Conservation (phyloP, 331 rosid genomes). For the Prunus yedoensis region DNA sequence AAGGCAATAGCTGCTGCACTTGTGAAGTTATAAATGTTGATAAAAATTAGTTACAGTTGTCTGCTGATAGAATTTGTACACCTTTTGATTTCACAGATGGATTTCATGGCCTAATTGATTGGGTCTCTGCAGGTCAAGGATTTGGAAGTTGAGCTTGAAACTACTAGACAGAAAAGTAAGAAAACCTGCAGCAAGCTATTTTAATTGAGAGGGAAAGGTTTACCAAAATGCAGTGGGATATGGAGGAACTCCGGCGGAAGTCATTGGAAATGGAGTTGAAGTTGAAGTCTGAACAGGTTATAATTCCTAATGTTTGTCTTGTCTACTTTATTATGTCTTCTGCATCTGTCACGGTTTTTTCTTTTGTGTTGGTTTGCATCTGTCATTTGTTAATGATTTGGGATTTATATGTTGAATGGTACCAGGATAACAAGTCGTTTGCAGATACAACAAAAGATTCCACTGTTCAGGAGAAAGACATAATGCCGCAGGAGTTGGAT, state of each 20-base stretch:
- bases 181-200: constrained; percentile 95
- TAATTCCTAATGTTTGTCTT: constrained; percentile 16
- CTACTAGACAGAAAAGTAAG: constrained; percentile 76
- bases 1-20: not conserved
- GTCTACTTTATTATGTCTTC: constrained; percentile 22
- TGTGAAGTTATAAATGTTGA: not conserved
- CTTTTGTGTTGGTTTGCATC: not conserved
- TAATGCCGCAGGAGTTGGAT: constrained; percentile 45
- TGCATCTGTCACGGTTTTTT: not conserved
- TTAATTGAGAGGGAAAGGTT: constrained; percentile 87
- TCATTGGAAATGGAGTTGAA: constrained; percentile 92
- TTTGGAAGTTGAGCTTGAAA: constrained; percentile 93
- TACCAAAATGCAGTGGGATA: constrained; percentile 97
- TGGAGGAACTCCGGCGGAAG: constrained; percentile 94
- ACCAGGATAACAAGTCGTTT: constrained; percentile 48
- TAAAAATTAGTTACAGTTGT: not conserved
- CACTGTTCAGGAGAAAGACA: constrained; percentile 42
- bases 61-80: not conserved
- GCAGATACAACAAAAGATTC: constrained; percentile 38
- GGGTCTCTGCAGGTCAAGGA: constrained; percentile 81
- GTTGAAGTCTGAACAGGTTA: constrained; percentile 70
- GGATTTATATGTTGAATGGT: constrained; percentile 22
- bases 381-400: constrained; percentile 20
- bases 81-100: not conserved
- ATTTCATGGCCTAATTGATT: constrained; percentile 24